These are phyloP conservation scores for Chaetomium strumarium DNA, from an alignment of 2,329 filamentous ascomycete species.

Conservation along the genomic window DNA sequence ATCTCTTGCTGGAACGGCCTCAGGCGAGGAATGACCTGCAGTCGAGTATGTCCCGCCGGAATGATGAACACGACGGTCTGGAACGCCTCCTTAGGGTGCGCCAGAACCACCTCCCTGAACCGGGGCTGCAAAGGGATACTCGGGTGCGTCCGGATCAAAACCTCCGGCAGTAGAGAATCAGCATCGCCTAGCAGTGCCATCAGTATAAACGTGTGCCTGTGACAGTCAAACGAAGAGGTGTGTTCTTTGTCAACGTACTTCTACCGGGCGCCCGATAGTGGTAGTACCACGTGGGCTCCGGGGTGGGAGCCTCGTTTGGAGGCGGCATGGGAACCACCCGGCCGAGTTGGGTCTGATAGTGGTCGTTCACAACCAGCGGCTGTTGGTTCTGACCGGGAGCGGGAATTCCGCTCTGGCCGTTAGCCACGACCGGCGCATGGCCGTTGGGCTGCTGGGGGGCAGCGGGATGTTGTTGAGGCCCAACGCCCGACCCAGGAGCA, in stretches of 20 bases:
- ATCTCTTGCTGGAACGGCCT: constrained; percentile 54
- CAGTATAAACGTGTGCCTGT: constrained; percentile 22
- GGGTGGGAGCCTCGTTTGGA: too few species aligned
- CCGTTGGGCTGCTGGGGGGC: constrained; percentile 21
- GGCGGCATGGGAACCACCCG: background rate
- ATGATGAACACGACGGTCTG: constrained; percentile 69
- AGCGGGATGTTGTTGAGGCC: constrained; percentile 29
- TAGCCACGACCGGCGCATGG: background rate
- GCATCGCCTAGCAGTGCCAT: constrained; percentile 36
- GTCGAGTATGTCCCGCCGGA: constrained; percentile 58
- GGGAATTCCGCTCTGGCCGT: constrained; percentile 28
- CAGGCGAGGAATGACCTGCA: constrained; percentile 65
- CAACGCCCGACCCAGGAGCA: constrained; percentile 31
- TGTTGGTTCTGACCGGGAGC: constrained; percentile 18
- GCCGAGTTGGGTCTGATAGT: constrained; percentile 34
- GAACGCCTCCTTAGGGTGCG: constrained; percentile 59
- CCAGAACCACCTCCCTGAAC: constrained; percentile 58
- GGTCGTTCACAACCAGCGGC: constrained; percentile 15
- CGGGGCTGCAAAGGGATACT: constrained; percentile 55
- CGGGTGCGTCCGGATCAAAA: constrained; percentile 64
- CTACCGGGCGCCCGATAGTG: constrained; percentile 37
- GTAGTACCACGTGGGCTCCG: constrained; percentile 26
- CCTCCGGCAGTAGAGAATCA: constrained; percentile 61
- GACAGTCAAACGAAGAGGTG: background rate
- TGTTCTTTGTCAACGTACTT: constrained; percentile 30